phyloP scores from a whole-genome alignment of 495 filamentous ascomycete species.

The Talaromyces trachyspermus region DNA sequence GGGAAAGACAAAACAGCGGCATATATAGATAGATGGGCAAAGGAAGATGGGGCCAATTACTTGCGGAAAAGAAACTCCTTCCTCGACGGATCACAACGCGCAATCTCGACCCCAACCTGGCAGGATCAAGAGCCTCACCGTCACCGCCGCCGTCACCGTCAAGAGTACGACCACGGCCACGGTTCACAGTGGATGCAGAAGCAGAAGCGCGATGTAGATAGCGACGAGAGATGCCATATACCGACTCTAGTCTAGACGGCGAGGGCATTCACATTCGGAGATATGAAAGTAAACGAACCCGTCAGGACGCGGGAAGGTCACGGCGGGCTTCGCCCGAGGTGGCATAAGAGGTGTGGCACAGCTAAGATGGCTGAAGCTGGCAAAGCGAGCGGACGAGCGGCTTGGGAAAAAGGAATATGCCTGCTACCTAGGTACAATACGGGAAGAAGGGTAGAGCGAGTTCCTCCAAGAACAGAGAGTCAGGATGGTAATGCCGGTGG shows the following conservation, averaged over 20 bases:
- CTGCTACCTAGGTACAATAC: too few species aligned
- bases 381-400: too few species aligned
- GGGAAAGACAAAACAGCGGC: background rate
- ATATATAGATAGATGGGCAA: constrained; percentile 4
- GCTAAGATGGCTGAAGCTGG: too few species aligned
- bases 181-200: background rate
- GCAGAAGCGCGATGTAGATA: background rate
- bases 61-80: constrained; percentile 32
- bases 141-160: too few species aligned
- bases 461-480: too few species aligned
- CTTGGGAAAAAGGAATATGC: too few species aligned
- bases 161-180: too few species aligned
- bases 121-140: background rate
- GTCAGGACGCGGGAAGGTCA: background rate
- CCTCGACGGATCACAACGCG: constrained; percentile 32
- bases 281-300: background rate
- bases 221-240: background rate
- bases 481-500: too few species aligned
- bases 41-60: constrained; percentile 22
- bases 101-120: constrained; percentile 8
- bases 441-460: too few species aligned
- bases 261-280: constrained; percentile 1
- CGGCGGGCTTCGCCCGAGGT: background rate
- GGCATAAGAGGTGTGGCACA: too few species aligned
- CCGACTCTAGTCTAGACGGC: background rate